phyloP scores from a whole-genome alignment of 1,139 yeast genomes.

The Diutina catenulata region DNA sequence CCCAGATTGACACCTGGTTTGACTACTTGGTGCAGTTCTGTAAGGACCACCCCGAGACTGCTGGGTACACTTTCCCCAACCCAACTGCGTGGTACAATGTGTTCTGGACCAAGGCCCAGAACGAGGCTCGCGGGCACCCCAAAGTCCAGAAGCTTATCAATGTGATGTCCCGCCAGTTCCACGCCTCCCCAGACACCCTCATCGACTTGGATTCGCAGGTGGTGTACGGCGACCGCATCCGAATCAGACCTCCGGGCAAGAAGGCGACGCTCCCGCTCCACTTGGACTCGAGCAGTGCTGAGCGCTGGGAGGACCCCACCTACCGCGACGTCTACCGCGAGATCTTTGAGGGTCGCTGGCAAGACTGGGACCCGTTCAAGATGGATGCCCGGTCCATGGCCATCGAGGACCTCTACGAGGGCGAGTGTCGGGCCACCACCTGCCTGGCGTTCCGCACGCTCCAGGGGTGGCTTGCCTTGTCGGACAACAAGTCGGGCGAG shows the following conservation, averaged over 20 bases:
- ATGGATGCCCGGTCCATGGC: conserved; percentile 26
- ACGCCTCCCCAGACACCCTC: conserved; percentile 14
- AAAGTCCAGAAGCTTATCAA: conserved; percentile 18
- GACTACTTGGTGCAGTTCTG: conserved; percentile 13
- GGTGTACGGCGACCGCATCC: conserved; percentile 26
- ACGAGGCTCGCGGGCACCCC: conserved; percentile 30
- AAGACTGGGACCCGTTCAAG: conserved; percentile 33
- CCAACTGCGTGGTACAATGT: conserved; percentile 14
- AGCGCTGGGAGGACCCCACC: conserved; percentile 32
- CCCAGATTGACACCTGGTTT: conserved; percentile 13
- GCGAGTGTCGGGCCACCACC: conserved; percentile 8
- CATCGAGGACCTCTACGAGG: conserved; percentile 20
- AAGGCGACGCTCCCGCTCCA: conserved; percentile 22
- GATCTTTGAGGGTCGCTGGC: conserved; percentile 36
- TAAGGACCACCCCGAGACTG: conserved; percentile 18
- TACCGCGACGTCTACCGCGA: conserved; percentile 26
- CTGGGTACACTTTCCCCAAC: conserved; percentile 19
- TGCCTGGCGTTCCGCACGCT: conserved; percentile 32
- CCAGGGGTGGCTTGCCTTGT: conserved; percentile 38
- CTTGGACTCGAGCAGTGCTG: conserved; percentile 34
- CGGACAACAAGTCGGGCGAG: conserved; percentile 25
- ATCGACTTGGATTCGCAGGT: conserved; percentile 15
- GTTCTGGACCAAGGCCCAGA: conserved; percentile 33
- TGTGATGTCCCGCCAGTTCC: conserved; percentile 22
- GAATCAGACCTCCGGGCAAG: conserved; percentile 32